phyloP scores from a whole-genome alignment of 495 filamentous ascomycete genomes.

The Umbilicaria muhlenbergii region DNA sequence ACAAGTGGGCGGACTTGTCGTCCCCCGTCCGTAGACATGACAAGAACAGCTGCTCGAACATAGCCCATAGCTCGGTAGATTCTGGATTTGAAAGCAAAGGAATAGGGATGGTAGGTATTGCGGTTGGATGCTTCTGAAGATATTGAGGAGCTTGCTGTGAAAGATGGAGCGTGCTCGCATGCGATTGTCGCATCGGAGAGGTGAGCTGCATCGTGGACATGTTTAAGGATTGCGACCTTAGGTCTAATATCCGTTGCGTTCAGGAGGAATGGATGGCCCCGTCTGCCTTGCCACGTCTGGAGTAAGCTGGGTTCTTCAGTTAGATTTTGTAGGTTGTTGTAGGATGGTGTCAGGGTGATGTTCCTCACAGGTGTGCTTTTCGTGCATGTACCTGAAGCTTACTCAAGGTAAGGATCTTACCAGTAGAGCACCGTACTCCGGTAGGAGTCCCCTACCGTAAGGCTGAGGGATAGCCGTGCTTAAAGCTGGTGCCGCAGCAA shows the following conservation, averaged over 20 bases:
- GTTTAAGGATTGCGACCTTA: background rate
- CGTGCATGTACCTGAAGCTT: too few relatives aligned
- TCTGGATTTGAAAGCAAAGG: conserved; percentile 41
- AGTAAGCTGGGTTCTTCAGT: too few relatives aligned
- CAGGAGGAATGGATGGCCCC: too few relatives aligned
- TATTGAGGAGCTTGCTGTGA: conserved; percentile 66
- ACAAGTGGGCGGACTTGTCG: conserved; percentile 55
- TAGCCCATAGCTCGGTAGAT: conserved; percentile 59
- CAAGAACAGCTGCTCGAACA: conserved; percentile 72
- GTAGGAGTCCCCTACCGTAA: too few relatives aligned
- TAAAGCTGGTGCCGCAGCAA: too few relatives aligned
- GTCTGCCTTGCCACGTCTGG: too few relatives aligned
- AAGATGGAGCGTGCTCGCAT: conserved; percentile 40
- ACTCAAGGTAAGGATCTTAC: too few relatives aligned
- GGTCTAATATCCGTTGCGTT: background rate
- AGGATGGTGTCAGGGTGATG: too few relatives aligned
- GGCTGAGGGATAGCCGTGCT: too few relatives aligned
- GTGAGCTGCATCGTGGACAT: conserved; percentile 2
- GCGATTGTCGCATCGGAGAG: conserved; percentile 19
- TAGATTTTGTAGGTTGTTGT: background rate
- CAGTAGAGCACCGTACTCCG: too few relatives aligned
- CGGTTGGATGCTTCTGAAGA: conserved; percentile 34
- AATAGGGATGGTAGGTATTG: conserved; percentile 32
- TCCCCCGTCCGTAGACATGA: conserved; percentile 78
- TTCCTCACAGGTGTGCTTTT: too few relatives aligned